Base-by-base conservation (phyloP, 23 red algal genomes). In the Chondrus crispus region DNA sequence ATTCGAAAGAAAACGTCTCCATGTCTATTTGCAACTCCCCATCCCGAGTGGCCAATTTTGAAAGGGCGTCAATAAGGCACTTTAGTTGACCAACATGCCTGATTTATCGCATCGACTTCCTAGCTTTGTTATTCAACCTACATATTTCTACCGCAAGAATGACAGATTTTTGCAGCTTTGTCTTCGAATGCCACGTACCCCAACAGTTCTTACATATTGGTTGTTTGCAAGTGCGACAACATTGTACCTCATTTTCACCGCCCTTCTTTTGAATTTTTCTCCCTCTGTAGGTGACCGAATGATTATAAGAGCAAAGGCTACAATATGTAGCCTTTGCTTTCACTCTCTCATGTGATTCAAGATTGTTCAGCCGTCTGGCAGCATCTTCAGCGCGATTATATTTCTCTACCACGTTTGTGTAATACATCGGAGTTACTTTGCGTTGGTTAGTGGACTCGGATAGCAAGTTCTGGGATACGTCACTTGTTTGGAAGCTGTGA, bases 291-390 rank as follows among this genome's bases (percentile, higher is more conserved):
- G 35, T 66, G 18, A 32, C 35, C 20, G n/a, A n/a, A n/a, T n/a
- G n/a, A n/a, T n/a, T n/a, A n/a, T 72, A 75, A 0, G 64, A 87
- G 2, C 68, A 87, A 16, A 87, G 32, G 3, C 41, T 29, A 72
- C 84, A 87, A 35, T 87, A 87, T n/a, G 2, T 18, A 40, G 12
- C 44, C n/a, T 87, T 87, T 2, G 63, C 84, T 72, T 54, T 87
- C 47, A 74, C 84, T 66, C 60, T 38, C 1, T 7, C 55, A 87
- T 87, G 84, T 18, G 19, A 37, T 16, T 3, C n/a, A 22, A 32
- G 13, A 26, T 48, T 57, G 5, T n/a, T 35, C 8, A 87, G 3
- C 37, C 62, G 50, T 0, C 84, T 41, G 20, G 51, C 74, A 13
- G 13, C 12, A 47, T 87, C 84, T 4, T 87, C 66, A 28, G 22